These are phyloP conservation scores for Polygonum aviculare DNA, from an alignment of 148 eudicot genomes.

Conservation along the genomic window DNA sequence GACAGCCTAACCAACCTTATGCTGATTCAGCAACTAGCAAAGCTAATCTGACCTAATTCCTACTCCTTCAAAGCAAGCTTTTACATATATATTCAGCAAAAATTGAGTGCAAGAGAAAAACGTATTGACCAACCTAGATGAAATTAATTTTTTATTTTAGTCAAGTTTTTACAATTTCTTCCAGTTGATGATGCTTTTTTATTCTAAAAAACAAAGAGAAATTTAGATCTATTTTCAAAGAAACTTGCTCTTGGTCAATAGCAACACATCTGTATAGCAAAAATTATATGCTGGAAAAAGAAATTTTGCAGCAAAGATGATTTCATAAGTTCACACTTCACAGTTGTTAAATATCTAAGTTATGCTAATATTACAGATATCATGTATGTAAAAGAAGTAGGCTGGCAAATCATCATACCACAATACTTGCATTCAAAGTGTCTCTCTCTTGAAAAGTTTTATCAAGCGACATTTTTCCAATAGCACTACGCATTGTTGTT, in stretches of 20 bases:
- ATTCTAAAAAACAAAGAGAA: background rate
- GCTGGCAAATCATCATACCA: slow-evolving; percentile 29
- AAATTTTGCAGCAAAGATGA: background rate
- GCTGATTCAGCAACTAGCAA: too few relatives aligned
- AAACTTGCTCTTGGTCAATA: too few relatives aligned
- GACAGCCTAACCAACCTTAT: too few relatives aligned
- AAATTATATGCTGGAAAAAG: background rate
- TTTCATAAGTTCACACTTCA: background rate
- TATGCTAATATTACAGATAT: background rate
- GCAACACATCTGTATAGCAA: background rate
- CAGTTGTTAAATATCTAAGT: background rate
- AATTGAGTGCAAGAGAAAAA: background rate
- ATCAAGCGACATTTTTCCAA: slow-evolving; percentile 84
- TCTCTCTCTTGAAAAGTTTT: slow-evolving; percentile 94
- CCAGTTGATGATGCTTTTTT: background rate
- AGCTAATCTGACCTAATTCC: too few relatives aligned
- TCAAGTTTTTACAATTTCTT: background rate
- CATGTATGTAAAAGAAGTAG: background rate
- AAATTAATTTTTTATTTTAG: background rate
- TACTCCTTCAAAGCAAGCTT: background rate
- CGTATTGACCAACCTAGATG: background rate
- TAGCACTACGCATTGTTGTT: slow-evolving; percentile 93
- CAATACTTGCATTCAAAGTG: slow-evolving; percentile 73
- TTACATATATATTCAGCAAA: background rate
- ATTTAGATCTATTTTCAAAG: background rate